A percentile compares a stretch with the other conserved stretches of the same genome.
phyloP scores from a whole-genome alignment of 2,329 filamentous ascomycete genomes.

The Xylaria sp. region DNA sequence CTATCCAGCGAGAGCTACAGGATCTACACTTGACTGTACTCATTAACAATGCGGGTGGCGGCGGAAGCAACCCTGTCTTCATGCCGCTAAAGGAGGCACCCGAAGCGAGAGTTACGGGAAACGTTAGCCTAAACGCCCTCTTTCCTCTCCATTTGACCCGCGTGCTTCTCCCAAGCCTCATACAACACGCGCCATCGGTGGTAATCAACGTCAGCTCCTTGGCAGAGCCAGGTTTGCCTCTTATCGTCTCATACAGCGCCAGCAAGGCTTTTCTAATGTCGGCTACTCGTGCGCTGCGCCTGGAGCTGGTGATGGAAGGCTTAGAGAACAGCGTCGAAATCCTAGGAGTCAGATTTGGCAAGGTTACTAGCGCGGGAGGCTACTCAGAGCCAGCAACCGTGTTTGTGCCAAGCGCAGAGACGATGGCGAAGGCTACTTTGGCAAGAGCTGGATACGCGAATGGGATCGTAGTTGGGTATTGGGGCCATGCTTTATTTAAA shows the following conservation, averaged over 20 bases:
- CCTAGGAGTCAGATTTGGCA: too few species aligned
- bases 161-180: conserved; percentile 58
- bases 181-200: conserved; percentile 55
- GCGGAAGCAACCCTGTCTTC: conserved; percentile 48
- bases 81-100: conserved; percentile 52
- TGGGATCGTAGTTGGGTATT: conserved; percentile 32
- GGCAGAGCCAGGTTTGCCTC: conserved; percentile 59
- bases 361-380: too few species aligned
- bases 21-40: conserved; percentile 61
- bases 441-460: conserved; percentile 28
- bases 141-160: conserved; percentile 63
- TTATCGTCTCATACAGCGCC: conserved; percentile 58
- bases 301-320: conserved; percentile 53
- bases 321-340: not conserved
- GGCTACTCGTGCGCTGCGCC: conserved; percentile 54
- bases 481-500: conserved; percentile 26
- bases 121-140: conserved; percentile 60
- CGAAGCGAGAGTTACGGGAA: conserved; percentile 53
- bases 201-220: conserved; percentile 63
- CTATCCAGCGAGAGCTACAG: conserved; percentile 39
- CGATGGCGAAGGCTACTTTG: conserved; percentile 32
- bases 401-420: conserved; percentile 26
- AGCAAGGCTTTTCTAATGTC: conserved; percentile 60
- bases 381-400: conserved; percentile 19
- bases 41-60: conserved; percentile 68